phyloP scores from a whole-genome alignment of 192 early-diverging fungal species.

The Gryganskiella cystojenkinii region DNA sequence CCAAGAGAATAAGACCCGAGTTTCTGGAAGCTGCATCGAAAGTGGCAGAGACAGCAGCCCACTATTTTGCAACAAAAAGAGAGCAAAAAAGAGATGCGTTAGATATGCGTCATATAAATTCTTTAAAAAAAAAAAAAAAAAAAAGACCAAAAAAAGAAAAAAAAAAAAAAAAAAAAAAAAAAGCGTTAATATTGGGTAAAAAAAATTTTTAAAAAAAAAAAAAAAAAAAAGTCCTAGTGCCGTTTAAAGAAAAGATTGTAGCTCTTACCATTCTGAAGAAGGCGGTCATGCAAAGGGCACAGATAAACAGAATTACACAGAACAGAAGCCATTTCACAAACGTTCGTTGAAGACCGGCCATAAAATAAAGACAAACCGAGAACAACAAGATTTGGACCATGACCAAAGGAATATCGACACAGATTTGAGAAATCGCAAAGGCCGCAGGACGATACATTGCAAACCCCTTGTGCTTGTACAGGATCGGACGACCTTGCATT shows the following conservation, averaged over 20 bases:
- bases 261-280: slow-evolving; percentile 68
- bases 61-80: slow-evolving; percentile 22
- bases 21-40: slow-evolving; percentile 64
- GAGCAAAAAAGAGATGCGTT: not conserved
- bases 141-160: no score
- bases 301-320: slow-evolving; percentile 62
- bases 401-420: slow-evolving; percentile 62
- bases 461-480: slow-evolving; percentile 83
- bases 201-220: not conserved
- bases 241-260: not conserved
- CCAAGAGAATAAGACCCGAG: slow-evolving; percentile 63
- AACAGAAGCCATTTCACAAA: slow-evolving; percentile 69
- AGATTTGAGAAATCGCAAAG: slow-evolving; percentile 63
- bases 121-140: no score
- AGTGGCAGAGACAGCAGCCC: slow-evolving; percentile 59
- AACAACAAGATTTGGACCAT: slow-evolving; percentile 65
- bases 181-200: not conserved
- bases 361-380: slow-evolving; percentile 68
- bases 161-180: no score
- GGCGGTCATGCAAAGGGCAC: slow-evolving; percentile 64
- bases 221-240: not conserved
- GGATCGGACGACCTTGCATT: slow-evolving; percentile 75
- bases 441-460: slow-evolving; percentile 73
- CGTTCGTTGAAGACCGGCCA: slow-evolving; percentile 63
- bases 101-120: not conserved